Base-by-base conservation (phyloP, 2,329 filamentous ascomycete species). In the Plectosphaerella cucumerina region DNA sequence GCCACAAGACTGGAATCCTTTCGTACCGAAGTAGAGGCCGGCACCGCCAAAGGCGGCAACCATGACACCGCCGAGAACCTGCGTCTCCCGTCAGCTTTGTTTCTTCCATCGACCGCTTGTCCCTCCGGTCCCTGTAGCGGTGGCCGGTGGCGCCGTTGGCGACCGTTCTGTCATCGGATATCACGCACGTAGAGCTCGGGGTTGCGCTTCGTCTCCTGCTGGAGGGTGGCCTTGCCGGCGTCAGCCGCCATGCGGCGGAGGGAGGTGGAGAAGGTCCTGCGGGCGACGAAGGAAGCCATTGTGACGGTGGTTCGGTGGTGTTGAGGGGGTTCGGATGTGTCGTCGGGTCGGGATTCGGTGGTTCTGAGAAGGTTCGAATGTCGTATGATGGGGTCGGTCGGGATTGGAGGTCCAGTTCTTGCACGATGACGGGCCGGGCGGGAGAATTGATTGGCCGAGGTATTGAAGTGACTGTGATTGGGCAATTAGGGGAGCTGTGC, bases 11-110 rank as follows among this genome's bases (percentile, higher is more conserved):
- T 49, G 54, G 60, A 73, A 52, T 51, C 22, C 49, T 44, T 50
- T 53, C 67, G 67, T 80, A 89, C 87, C 87, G 64, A 94, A 89
- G 76, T 92, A 90, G 84, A 86, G 96, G 69, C 93, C 93, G 60
- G 90, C 93, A 63, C 94, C 85, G 65, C 86, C 85, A 66, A 97
- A 88, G 63, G 90, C 88, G 69, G 86, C 86, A 63, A 87, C 85
- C 90, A 97, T 96, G 70, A 97, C 86, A 66, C 84, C 89, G 58
- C 92, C 82, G 59, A 99, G 87, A 66, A 97, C 85, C 94, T 97
- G 64, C 57, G 60, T 6, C 14, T 33, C 9, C 39, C 49, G 46
- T 41, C 45, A 21, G 44, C 57, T 44, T 56, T 43, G 18, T 22
- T 22, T 22, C 41, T 10, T 15, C 17, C 11, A 10, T 43, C 20